Conservation (phyloP, 257 asterid species). For the Pogostemon cablin region DNA sequence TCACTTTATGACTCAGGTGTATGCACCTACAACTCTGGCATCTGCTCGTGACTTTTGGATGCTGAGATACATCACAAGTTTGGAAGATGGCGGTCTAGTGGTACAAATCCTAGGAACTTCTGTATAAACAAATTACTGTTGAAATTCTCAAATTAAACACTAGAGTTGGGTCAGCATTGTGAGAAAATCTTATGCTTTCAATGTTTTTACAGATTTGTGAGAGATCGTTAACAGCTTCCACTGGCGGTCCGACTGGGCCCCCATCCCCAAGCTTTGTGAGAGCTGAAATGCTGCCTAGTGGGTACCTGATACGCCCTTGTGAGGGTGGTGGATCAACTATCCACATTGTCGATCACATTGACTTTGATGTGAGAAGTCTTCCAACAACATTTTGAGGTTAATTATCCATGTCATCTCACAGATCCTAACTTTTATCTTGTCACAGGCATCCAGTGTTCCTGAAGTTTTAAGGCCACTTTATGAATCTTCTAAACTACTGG, state of each 20-base stretch:
- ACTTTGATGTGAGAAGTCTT: constrained; percentile 64
- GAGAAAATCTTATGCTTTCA: background rate
- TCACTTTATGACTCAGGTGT: constrained; percentile 46
- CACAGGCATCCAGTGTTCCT: constrained; percentile 82
- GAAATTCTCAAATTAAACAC: background rate
- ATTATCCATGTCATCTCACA: background rate
- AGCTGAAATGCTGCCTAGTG: constrained; percentile 93
- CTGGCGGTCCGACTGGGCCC: constrained; percentile 91
- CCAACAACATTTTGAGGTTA: background rate
- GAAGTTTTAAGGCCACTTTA: constrained; percentile 95
- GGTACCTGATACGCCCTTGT: constrained; percentile 86
- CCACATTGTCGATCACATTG: constrained; percentile 90
- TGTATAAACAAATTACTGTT: background rate
- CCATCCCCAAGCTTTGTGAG: constrained; percentile 73
- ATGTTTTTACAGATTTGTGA: constrained; percentile 70
- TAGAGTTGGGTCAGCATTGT: background rate
- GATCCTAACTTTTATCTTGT: constrained; percentile 9
- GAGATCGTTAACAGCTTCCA: constrained; percentile 74
- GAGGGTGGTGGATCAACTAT: constrained; percentile 97
- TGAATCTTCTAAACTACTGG: constrained; percentile 93
- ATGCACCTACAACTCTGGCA: constrained; percentile 96
- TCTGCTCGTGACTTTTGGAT: constrained; percentile 98
- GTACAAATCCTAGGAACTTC: constrained; percentile 41
- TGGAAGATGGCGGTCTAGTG: constrained; percentile 98
- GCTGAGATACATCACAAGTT: constrained; percentile 67